Base-by-base conservation (phyloP, 371 early-diverging fungal species). In the Mucor indicus region DNA sequence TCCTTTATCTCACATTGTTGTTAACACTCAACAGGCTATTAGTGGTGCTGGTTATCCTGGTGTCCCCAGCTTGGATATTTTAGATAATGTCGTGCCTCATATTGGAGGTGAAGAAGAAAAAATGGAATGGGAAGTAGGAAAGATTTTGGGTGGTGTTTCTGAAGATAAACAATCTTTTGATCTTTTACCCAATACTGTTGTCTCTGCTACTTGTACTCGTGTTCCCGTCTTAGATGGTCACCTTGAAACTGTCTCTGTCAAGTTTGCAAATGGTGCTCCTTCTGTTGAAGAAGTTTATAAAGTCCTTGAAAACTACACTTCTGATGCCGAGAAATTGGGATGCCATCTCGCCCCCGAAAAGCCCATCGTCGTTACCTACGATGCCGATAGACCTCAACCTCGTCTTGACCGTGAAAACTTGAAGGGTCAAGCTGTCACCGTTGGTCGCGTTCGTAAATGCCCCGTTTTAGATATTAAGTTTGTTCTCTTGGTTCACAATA, bases 41-140 rank as follows among this genome's bases (percentile, higher is more conserved):
- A 92, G 93, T 4, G 91, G 98, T 36, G 95, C 97, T 4, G 97
- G 98, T 19, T 96, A 96, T 72, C 97, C 98, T 1, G 98, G 98
- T 49, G 92, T 97, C 0, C 77, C 92, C 6, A 88, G 91, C 27
- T 72, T 96, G 44, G 98, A 96, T 64, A 93, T 96, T 46, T 60
- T 93, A 50, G 97, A 93, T 64, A 98, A 96, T 64, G 76, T 96
- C 19, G 92, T 96, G 21, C 98, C 98, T 21, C 84, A 81, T 57
- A 95, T 98, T 62, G 77, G 84, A n/a, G 98, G 95, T 45, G 98
- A 98, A 62, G 98, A 98, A 68, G 87, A 90, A 55, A 98, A 98
- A 83, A 88, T 98, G 77, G 96, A 98, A 66, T 88, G 77, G 53
- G 98, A 98, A 71, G 84, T 92, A 4, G 68, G 75, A 41, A 98